These are phyloP conservation scores for Coriaria nepalensis DNA, from an alignment of 306 rosid species.

Conservation along the genomic window DNA sequence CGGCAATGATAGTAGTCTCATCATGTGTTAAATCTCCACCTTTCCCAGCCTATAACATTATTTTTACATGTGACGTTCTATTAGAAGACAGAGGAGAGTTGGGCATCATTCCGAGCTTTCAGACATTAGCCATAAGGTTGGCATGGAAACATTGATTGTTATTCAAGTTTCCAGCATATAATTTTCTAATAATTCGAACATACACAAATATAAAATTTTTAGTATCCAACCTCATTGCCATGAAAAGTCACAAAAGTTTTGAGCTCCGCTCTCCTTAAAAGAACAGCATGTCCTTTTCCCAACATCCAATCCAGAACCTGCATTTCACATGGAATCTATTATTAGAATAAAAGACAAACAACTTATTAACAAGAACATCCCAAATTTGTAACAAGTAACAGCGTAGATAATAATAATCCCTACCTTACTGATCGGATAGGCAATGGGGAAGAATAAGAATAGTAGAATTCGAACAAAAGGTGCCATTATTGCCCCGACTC, in stretches of 20 bases:
- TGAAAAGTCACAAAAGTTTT: slow-evolving; percentile 92
- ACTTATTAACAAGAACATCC: too few relatives aligned
- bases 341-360: slow-evolving; percentile 4
- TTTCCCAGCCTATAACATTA: slow-evolving; percentile 74
- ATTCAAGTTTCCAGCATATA: too few relatives aligned
- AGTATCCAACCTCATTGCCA: slow-evolving; percentile 75
- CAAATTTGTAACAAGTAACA: too few relatives aligned
- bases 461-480: slow-evolving; percentile 87
- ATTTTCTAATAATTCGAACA: too few relatives aligned
- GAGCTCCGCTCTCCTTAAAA: slow-evolving; percentile 92
- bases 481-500: slow-evolving; percentile 78
- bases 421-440: slow-evolving; percentile 96
- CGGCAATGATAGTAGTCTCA: slow-evolving; percentile 92
- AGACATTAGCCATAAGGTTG: slow-evolving; percentile 1
- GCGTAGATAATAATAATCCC: too few relatives aligned
- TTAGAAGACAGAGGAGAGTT: too few relatives aligned
- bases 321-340: not conserved
- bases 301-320: slow-evolving; percentile 95
- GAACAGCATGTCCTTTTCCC: slow-evolving; percentile 92
- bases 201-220: not conserved
- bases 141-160: slow-evolving; percentile 1
- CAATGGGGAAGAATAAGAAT: slow-evolving; percentile 52
- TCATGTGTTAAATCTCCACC: slow-evolving; percentile 98
- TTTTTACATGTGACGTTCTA: too few relatives aligned
- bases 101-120: slow-evolving; percentile 7